These are phyloP conservation scores for Monosporozyma aerobia DNA, from an alignment of 805 yeast genomes.

Conservation along the genomic window DNA sequence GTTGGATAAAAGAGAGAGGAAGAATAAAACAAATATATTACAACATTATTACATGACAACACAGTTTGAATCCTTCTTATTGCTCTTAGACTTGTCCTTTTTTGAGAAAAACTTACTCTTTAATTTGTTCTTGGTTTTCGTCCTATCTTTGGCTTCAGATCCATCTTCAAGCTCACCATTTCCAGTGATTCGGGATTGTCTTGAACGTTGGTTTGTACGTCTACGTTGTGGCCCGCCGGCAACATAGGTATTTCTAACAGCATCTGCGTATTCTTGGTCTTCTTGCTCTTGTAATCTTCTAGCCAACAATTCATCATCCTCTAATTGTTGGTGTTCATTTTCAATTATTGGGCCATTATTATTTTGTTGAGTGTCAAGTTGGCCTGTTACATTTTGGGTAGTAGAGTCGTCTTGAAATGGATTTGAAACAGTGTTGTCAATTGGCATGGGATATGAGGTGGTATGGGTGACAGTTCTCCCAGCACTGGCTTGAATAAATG, in stretches of 20 bases:
- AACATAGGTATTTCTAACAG: conserved; percentile 32
- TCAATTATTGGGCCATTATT: background rate
- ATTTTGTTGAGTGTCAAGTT: background rate
- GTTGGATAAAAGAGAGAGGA: background rate
- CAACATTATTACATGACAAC: conserved; percentile 1
- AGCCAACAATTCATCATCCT: conserved; percentile 39
- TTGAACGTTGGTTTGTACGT: background rate
- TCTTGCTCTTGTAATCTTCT: conserved; percentile 45
- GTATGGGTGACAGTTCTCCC: background rate
- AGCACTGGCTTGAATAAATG: conserved; percentile 39
- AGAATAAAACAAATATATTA: background rate
- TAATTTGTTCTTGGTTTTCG: conserved; percentile 3
- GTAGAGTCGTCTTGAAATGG: conserved; percentile 18
- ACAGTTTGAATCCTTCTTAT: background rate
- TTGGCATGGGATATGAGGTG: conserved; percentile 1
- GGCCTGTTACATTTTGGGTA: background rate
- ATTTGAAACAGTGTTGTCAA: conserved; percentile 8
- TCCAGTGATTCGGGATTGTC: background rate
- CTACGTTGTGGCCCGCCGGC: conserved; percentile 3
- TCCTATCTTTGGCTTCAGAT: background rate
- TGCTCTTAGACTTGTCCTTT: background rate
- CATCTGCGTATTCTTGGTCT: conserved; percentile 41
- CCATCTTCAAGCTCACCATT: conserved; percentile 1
- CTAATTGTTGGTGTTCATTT: conserved; percentile 7
- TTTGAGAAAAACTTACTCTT: conserved; percentile 1